These are phyloP conservation scores for Elymus sibiricus DNA, from an alignment of 176 grass and related monocot species.

Conservation along the genomic window DNA sequence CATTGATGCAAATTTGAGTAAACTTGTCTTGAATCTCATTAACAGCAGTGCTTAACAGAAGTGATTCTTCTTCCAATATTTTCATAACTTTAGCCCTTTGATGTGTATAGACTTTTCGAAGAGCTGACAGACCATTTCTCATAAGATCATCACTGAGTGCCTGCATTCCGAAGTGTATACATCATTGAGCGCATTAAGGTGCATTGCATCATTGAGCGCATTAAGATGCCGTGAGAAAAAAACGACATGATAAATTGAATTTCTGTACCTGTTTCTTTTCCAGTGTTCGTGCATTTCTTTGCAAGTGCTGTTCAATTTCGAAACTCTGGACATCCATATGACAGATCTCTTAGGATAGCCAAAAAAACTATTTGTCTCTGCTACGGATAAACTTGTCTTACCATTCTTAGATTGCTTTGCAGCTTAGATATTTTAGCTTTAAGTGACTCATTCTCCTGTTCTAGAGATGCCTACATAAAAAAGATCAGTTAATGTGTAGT, in stretches of 20 bases:
- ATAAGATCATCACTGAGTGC: slow-evolving; percentile 51
- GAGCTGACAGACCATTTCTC: slow-evolving; percentile 45
- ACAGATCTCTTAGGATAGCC: slow-evolving; percentile 22
- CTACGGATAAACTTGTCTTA: slow-evolving; percentile 29
- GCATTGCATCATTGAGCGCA: neutral
- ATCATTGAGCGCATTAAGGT: slow-evolving; percentile 4
- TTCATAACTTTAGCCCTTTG: slow-evolving; percentile 65
- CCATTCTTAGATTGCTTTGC: slow-evolving; percentile 94
- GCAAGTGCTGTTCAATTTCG: slow-evolving; percentile 87
- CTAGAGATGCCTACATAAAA: slow-evolving; percentile 65
- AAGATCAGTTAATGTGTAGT: neutral
- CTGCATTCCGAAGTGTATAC: slow-evolving; percentile 35
- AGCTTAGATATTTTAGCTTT: slow-evolving; percentile 82
- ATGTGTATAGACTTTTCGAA: slow-evolving; percentile 41
- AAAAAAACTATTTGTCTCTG: slow-evolving; percentile 4
- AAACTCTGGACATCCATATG: slow-evolving; percentile 57
- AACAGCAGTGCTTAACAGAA: slow-evolving; percentile 40
- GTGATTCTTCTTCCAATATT: slow-evolving; percentile 78
- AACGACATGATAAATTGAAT: slow-evolving; percentile 14
- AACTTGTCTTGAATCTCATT: slow-evolving; percentile 59
- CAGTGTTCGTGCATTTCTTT: slow-evolving; percentile 57
- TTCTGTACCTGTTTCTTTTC: slow-evolving; percentile 72
- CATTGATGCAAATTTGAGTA: slow-evolving; percentile 36
- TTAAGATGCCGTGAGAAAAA: slow-evolving; percentile 10
- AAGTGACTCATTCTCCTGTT: slow-evolving; percentile 73